Evolutionary conservation across 495 filamentous ascomycete species (phyloP), one percentile per base, ranked within the genome.

Genomic region (Patellaria atrata): DNA sequence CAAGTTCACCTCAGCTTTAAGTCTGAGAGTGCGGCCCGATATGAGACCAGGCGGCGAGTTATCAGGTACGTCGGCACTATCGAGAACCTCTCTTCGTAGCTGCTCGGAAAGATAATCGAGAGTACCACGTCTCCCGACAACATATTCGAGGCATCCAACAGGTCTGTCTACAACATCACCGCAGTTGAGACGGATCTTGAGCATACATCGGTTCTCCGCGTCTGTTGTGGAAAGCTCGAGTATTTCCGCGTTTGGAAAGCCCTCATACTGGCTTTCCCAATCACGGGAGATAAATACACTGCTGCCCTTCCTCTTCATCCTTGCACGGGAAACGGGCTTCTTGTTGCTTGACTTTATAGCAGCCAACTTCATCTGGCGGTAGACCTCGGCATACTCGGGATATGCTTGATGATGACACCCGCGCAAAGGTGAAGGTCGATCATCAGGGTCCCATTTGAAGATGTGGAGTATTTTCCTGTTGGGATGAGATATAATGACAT

Each of bases 361-460:
- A 2, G 70, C 62, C 5, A 60, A 51, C 50, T 71, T 77, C 75
- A 79, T 79, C 15, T 66, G 56, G 12, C 70, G 60, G 43, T 79
- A 78, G 7, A 79, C 58, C 26, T 63, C 57, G 0, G 75, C 71
- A 46, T 79, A 77, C 36, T 79, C 75, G 0, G 75, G 75, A 44
- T 79, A 79, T 22, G 73, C 75, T 12, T 68, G 59, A 24, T 69
- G 62, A 52, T 79, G 75, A 27, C 75, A 79, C 15, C 64, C 64
- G 5, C 66, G 64, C 13, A 78, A 50, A 0, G 73, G 73, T 0
- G 69, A 74, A 0, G 71, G 71, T 17, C 64, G 60, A 5, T 61
- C 50, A 12, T 71, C 59, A 0, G 70, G 64, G 17, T 62, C 57
- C 75, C 75, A 79, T 47, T 67, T 71, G 49, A 68, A 79, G 17